Conservation (phyloP, 2,329 filamentous ascomycete genomes). For the Ceratocystis variospora region DNA sequence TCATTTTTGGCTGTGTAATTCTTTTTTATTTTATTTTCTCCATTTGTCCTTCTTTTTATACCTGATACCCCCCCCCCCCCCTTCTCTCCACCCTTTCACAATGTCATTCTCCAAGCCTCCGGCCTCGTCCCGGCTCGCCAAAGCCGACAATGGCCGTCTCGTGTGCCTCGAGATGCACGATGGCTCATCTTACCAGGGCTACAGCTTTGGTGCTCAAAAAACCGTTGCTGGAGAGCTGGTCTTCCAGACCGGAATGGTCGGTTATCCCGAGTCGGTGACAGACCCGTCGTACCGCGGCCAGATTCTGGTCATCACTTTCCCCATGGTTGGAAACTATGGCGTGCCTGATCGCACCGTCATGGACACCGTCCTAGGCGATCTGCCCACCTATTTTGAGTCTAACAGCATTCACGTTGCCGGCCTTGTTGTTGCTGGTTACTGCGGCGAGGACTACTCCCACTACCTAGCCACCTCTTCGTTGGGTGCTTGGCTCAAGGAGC, state of each 20-base stretch:
- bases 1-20: background rate
- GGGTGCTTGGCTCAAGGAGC: constrained; percentile 90
- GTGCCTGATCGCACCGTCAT: constrained; percentile 75
- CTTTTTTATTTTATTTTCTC: background rate
- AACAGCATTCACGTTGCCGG: constrained; percentile 86
- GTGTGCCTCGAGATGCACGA: constrained; percentile 88
- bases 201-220: constrained; percentile 91
- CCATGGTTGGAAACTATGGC: constrained; percentile 92
- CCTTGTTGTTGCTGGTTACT: constrained; percentile 79
- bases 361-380: constrained; percentile 70
- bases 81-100: constrained; percentile 6
- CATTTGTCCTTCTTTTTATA: background rate
- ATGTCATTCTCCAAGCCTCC: constrained; percentile 33
- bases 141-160: constrained; percentile 42
- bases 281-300: constrained; percentile 82
- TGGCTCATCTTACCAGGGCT: constrained; percentile 80
- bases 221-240: constrained; percentile 93
- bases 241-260: constrained; percentile 99
- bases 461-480: constrained; percentile 82
- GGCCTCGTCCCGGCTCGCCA: constrained; percentile 46
- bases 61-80: constrained; percentile 3
- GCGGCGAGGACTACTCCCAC: constrained; percentile 90
- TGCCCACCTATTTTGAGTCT: constrained; percentile 89
- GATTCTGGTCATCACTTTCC: constrained; percentile 93
- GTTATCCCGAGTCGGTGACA: constrained; percentile 87